Evolutionary conservation across 179 eudicot species (phyloP).

Genomic region (Silene vulgaris): DNA sequence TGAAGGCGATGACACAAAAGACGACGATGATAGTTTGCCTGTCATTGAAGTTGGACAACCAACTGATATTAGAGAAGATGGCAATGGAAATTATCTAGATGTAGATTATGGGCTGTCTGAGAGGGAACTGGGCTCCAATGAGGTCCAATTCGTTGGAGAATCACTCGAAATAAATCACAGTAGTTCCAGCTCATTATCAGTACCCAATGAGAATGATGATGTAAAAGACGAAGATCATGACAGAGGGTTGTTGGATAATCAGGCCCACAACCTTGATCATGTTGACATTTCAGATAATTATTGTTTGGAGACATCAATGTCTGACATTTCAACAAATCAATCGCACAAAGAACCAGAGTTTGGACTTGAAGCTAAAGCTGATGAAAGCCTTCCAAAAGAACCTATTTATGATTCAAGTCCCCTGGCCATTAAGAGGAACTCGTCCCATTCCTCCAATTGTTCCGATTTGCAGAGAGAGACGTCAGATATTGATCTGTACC

Average conservation of each 20-base stretch:
- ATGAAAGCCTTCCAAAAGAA: slow-evolving; percentile 34
- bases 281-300: slow-evolving; percentile 19
- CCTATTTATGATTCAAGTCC: slow-evolving; percentile 80
- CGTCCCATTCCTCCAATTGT: slow-evolving; percentile 37
- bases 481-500: slow-evolving; percentile 32
- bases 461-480: slow-evolving; percentile 37
- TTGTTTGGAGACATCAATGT: slow-evolving; percentile 29
- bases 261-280: slow-evolving; percentile 26
- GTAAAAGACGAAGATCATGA: slow-evolving; percentile 36
- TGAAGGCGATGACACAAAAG: slow-evolving; percentile 35
- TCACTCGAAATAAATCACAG: slow-evolving; percentile 32
- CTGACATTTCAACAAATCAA: slow-evolving; percentile 17
- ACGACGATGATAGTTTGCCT: slow-evolving; percentile 26
- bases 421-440: slow-evolving; percentile 28
- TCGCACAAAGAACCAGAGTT: slow-evolving; percentile 15
- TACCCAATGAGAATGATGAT: slow-evolving; percentile 40
- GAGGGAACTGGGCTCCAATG: slow-evolving; percentile 25
- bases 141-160: slow-evolving; percentile 26
- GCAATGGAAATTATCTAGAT: slow-evolving; percentile 21
- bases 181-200: slow-evolving; percentile 45
- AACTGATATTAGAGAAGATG: slow-evolving; percentile 19
- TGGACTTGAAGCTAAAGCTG: slow-evolving; percentile 19
- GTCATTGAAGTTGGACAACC: slow-evolving; percentile 27
- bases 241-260: slow-evolving; percentile 23
- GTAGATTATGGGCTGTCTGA: slow-evolving; percentile 24